These are phyloP conservation scores for Boletus subcaerulescens DNA, from an alignment of 768 basidiomycete genomes.

Conservation along the genomic window DNA sequence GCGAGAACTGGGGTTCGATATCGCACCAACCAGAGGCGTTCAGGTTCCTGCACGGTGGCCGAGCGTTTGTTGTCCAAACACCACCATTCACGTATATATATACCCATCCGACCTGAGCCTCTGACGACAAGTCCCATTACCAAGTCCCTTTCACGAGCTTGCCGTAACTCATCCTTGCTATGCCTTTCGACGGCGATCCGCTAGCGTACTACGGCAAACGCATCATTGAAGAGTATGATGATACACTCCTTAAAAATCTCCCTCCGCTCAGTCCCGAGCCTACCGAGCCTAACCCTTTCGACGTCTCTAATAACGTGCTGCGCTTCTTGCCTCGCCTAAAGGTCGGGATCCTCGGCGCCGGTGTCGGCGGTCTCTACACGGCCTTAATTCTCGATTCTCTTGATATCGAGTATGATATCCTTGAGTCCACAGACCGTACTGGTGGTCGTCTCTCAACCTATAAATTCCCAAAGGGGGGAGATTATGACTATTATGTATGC, in stretches of 20 bases:
- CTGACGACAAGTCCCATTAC: too few relatives aligned
- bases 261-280: background rate
- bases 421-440: slow-evolving; percentile 39
- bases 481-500: slow-evolving; percentile 39
- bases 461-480: slow-evolving; percentile 30
- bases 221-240: slow-evolving; percentile 14
- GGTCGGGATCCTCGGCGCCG: slow-evolving; percentile 22
- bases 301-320: background rate
- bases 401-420: slow-evolving; percentile 42
- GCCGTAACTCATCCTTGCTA: background rate
- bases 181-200: slow-evolving; percentile 18
- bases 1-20: too few relatives aligned
- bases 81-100: too few relatives aligned
- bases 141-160: too few relatives aligned
- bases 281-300: background rate
- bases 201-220: slow-evolving; percentile 15
- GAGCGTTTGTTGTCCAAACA: too few relatives aligned
- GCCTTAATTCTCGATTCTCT: slow-evolving; percentile 45
- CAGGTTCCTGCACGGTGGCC: too few relatives aligned
- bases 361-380: slow-evolving; percentile 36
- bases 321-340: slow-evolving; percentile 4
- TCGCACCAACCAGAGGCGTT: too few relatives aligned
- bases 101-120: too few relatives aligned
- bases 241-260: background rate
- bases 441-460: slow-evolving; percentile 47